Evolutionary conservation across 306 rosid species (phyloP).

Genomic region (Medicago ruthenica): DNA sequence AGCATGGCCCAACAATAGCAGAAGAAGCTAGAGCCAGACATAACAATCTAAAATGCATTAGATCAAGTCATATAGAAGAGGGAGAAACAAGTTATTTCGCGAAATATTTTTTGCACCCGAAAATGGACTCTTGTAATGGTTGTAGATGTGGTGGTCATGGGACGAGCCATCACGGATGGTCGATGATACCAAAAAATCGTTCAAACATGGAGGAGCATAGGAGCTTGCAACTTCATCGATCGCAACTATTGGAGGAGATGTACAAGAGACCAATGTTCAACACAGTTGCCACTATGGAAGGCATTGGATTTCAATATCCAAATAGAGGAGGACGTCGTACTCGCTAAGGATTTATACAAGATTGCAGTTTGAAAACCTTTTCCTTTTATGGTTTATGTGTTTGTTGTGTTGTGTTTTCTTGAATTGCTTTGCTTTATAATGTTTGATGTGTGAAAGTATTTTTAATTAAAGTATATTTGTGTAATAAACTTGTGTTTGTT

Average conservation of each 20-base stretch:
- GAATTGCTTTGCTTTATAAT: background rate
- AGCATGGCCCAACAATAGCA: conserved; percentile 28
- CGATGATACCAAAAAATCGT: conserved; percentile 37
- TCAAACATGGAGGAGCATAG: conserved; percentile 62
- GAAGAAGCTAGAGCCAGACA: conserved; percentile 26
- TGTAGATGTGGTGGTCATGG: conserved; percentile 27
- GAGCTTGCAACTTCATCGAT: conserved; percentile 62
- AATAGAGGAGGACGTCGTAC: conserved; percentile 7
- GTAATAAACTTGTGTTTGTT: background rate
- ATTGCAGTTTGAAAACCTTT: background rate
- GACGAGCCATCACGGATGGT: conserved; percentile 13
- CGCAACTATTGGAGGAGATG: conserved; percentile 60
- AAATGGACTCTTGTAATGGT: conserved; percentile 17
- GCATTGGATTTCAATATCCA: conserved; percentile 69
- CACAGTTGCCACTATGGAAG: conserved; percentile 68
- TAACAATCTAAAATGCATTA: conserved; percentile 43
- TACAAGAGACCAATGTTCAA: conserved; percentile 64
- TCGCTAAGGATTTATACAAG: background rate
- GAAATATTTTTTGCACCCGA: conserved; percentile 15
- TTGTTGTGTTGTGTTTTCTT: background rate
- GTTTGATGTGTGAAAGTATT: background rate
- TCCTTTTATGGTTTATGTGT: background rate
- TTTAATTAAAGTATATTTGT: background rate
- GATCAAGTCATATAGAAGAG: conserved; percentile 48
- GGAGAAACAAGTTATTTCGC: conserved; percentile 10